These are phyloP conservation scores for Candida buenavistaensis DNA, from an alignment of 1,139 yeast genomes.

Conservation along the genomic window DNA sequence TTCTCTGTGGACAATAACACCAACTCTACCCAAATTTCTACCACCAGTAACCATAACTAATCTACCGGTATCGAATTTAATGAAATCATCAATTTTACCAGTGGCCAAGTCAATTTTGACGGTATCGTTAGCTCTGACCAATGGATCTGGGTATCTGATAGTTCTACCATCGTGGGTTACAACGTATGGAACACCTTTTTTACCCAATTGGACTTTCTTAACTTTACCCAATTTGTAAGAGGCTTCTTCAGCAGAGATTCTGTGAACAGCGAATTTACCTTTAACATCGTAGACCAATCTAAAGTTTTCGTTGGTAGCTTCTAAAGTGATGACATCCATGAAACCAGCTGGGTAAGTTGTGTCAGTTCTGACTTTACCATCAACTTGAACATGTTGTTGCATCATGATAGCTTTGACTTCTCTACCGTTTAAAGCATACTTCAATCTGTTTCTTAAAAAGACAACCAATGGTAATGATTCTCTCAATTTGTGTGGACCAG, in stretches of 20 bases:
- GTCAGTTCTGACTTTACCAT: slow-evolving; percentile 99
- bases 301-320: slow-evolving; percentile 98
- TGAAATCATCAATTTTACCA: slow-evolving; percentile 89
- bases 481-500: slow-evolving; percentile 99
- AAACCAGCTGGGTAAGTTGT: slow-evolving; percentile 98
- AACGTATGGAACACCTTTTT: slow-evolving; percentile 96
- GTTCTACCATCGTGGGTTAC: slow-evolving; percentile 99
- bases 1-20: slow-evolving; percentile 97
- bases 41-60: slow-evolving; percentile 99
- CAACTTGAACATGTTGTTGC: slow-evolving; percentile 99
- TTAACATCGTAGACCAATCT: slow-evolving; percentile 97
- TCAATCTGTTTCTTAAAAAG: slow-evolving; percentile 98
- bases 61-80: slow-evolving; percentile 95
- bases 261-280: slow-evolving; percentile 99
- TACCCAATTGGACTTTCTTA: slow-evolving; percentile 96
- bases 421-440: slow-evolving; percentile 99
- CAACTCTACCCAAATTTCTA: slow-evolving; percentile 99
- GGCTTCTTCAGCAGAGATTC: slow-evolving; percentile 98
- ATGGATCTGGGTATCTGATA: slow-evolving; percentile 98
- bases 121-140: slow-evolving; percentile 93
- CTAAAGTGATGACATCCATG: slow-evolving; percentile 97
- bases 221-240: slow-evolving; percentile 97
- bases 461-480: slow-evolving; percentile 98
- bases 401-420: slow-evolving; percentile 98
- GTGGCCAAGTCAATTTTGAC: slow-evolving; percentile 95